Evolutionary conservation across 2,329 filamentous ascomycete genomes (phyloP).

Genomic region (Botrytis fabae): DNA sequence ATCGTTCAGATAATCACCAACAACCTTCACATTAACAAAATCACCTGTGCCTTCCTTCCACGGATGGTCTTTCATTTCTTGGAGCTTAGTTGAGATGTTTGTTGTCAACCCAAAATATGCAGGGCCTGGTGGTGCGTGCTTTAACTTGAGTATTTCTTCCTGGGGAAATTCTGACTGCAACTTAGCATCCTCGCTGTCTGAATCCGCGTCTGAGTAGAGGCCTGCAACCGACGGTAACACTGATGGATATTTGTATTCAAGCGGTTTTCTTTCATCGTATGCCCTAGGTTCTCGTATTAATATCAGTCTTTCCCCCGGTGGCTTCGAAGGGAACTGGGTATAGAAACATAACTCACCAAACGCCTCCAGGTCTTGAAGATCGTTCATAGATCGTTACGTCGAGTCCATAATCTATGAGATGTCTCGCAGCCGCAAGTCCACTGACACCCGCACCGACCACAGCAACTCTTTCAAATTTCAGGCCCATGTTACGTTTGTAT

Average conservation of each 20-base stretch:
- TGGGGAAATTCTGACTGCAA: background rate
- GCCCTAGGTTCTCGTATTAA: conserved; percentile 25
- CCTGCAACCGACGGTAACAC: conserved; percentile 32
- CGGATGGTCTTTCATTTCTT: conserved; percentile 32
- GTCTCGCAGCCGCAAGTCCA: conserved; percentile 49
- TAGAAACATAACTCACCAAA: conserved; percentile 45
- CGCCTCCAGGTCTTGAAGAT: conserved; percentile 52
- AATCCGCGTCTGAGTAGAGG: conserved; percentile 18
- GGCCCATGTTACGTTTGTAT: conserved; percentile 8
- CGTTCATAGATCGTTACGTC: conserved; percentile 57
- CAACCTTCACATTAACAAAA: conserved; percentile 33
- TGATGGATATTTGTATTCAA: conserved; percentile 34
- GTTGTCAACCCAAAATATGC: conserved; percentile 35
- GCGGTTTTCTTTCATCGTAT: conserved; percentile 34
- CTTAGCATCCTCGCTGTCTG: conserved; percentile 9
- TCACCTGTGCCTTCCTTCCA: conserved; percentile 35
- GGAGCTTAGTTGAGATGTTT: conserved; percentile 35
- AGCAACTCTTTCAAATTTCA: conserved; percentile 40
- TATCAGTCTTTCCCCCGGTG: background rate
- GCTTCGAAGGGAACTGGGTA: background rate
- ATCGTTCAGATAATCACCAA: conserved; percentile 32
- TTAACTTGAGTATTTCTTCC: conserved; percentile 24
- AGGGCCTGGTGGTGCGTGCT: conserved; percentile 36
- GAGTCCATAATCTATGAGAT: conserved; percentile 48
- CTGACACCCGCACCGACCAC: conserved; percentile 55